phyloP scores from a whole-genome alignment of 176 grass and related monocot genomes.

The Carex parvula region DNA sequence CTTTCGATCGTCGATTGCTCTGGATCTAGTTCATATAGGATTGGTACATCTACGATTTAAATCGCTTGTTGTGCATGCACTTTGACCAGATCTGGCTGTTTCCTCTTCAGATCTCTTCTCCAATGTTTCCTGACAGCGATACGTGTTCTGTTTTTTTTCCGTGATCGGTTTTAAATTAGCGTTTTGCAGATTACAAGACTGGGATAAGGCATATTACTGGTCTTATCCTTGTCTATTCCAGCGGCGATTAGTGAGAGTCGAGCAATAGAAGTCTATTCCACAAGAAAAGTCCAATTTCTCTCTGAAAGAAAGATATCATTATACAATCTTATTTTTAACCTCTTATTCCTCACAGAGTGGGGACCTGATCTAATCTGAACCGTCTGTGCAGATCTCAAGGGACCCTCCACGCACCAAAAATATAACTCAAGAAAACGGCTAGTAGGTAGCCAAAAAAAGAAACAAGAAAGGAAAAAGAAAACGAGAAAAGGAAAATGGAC shows the following conservation, averaged over 20 bases:
- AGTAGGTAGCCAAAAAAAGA: conserved; percentile 13
- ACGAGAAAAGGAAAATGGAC: conserved; percentile 39
- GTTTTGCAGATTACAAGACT: background rate
- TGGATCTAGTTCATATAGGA: background rate
- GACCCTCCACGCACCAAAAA: conserved; percentile 24
- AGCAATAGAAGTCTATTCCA: background rate
- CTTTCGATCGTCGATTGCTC: background rate
- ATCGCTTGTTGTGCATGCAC: conserved; percentile 16
- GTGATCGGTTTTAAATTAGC: conserved; percentile 2
- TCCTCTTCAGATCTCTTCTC: conserved; percentile 24
- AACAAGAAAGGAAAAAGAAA: background rate
- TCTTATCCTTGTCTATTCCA: conserved; percentile 3
- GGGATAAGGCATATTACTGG: background rate
- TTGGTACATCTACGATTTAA: background rate
- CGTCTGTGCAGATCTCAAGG: conserved; percentile 29
- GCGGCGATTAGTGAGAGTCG: background rate
- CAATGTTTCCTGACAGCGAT: conserved; percentile 19
- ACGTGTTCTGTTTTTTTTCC: conserved; percentile 1
- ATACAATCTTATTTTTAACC: background rate
- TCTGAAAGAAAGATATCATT: background rate
- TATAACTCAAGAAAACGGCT: conserved; percentile 28
- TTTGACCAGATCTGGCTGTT: conserved; percentile 22
- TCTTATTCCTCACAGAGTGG: background rate
- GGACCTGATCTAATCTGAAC: conserved; percentile 22
- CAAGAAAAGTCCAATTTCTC: background rate